A percentile compares a stretch with the other conserved stretches of the same genome.
Conservation (phyloP, 176 grass and related monocot species). For the Sorghum bicolor region DNA sequence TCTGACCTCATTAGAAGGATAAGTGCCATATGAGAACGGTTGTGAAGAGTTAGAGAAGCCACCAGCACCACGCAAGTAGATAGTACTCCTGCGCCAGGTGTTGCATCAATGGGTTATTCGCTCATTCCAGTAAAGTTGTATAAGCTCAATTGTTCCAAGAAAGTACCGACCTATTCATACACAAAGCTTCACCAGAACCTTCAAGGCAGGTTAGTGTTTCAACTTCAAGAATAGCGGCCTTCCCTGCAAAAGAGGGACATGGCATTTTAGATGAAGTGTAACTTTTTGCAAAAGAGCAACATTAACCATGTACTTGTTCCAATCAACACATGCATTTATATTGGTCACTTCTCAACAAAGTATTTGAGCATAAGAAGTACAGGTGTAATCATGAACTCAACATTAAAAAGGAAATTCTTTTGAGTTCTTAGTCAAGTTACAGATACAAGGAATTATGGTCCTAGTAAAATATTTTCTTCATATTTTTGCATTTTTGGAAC, state of each 20-base stretch:
- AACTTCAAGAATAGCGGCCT: conserved; percentile 76
- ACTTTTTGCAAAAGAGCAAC: not conserved
- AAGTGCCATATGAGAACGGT: conserved; percentile 64
- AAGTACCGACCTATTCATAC: conserved; percentile 74
- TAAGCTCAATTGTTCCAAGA: not conserved
- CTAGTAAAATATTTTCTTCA: not conserved
- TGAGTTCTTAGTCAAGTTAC: not conserved
- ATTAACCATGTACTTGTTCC: not conserved
- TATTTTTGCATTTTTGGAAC: not conserved
- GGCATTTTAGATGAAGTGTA: not conserved
- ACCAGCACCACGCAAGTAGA: conserved; percentile 78
- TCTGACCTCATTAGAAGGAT: conserved; percentile 63
- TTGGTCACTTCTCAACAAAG: not conserved
- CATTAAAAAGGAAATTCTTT: not conserved
- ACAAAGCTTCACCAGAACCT: conserved; percentile 69
- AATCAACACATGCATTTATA: not conserved
- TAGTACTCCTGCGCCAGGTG: conserved; percentile 47
- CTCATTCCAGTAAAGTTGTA: not conserved
- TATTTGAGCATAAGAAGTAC: not conserved
- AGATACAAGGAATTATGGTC: not conserved
- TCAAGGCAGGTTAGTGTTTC: conserved; percentile 59
- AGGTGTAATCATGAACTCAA: not conserved
- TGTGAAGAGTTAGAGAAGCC: conserved; percentile 70
- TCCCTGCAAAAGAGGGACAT: conserved; percentile 45
- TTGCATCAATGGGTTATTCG: not conserved